phyloP scores from a whole-genome alignment of 768 basidiomycete species.

The Xerocomus potaroensis region DNA sequence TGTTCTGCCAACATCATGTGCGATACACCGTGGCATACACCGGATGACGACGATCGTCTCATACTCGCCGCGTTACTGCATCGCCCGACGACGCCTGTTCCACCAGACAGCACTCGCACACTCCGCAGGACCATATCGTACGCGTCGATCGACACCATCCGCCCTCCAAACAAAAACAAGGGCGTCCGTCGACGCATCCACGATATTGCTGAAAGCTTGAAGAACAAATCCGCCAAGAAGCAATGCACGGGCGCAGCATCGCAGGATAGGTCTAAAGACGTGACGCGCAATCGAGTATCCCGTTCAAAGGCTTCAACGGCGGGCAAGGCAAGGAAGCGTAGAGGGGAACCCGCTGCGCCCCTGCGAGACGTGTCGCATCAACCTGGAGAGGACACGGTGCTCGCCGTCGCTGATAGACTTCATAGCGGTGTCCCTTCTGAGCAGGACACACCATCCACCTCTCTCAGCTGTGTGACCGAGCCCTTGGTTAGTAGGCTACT shows the following conservation, averaged over 20 bases:
- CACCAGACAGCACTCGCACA: slow-evolving; percentile 1
- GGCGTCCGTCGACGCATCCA: slow-evolving; percentile 13
- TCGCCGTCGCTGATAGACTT: slow-evolving; percentile 2
- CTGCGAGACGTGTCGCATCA: not conserved
- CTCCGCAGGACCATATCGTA: slow-evolving; percentile 18
- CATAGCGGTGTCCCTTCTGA: slow-evolving; percentile 2
- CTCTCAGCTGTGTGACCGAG: not conserved
- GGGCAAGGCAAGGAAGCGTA: not conserved
- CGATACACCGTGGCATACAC: not conserved
- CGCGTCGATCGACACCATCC: slow-evolving; percentile 16
- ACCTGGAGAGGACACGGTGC: slow-evolving; percentile 1
- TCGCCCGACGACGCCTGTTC: slow-evolving; percentile 2
- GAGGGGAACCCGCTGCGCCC: not conserved
- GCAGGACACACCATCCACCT: not conserved
- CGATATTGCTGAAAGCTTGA: slow-evolving; percentile 9
- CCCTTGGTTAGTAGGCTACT: not conserved
- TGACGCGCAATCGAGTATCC: not conserved
- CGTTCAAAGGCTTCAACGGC: not conserved
- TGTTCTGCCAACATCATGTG: not conserved
- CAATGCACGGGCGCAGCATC: not conserved
- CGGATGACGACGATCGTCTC: not conserved
- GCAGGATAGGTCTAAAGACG: not conserved
- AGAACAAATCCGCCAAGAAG: slow-evolving; percentile 4
- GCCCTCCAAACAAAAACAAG: not conserved
- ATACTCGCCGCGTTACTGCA: not conserved